Evolutionary conservation across 139 green algal species (phyloP), one percentile per base, ranked within the genome.

Genomic region (Pseudopediastrum boryanum): DNA sequence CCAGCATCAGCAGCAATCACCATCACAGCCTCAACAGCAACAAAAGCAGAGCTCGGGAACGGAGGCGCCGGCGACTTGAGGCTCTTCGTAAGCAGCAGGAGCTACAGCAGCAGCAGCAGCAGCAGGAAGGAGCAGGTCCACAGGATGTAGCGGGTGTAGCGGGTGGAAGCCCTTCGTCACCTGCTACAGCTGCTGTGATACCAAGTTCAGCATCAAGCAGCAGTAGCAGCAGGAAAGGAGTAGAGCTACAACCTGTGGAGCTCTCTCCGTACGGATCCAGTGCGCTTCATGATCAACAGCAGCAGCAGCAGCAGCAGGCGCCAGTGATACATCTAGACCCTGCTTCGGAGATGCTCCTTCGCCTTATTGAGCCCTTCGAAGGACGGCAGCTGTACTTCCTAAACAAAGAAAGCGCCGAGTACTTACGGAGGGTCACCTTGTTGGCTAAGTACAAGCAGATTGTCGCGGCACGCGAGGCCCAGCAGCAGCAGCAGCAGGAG

Each of bases 41-140:
- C n/a, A n/a, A n/a, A n/a, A n/a, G n/a, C n/a, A n/a, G n/a, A n/a
- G n/a, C n/a, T n/a, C n/a, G n/a, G n/a, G n/a, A n/a, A n/a, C n/a
- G n/a, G n/a, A n/a, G n/a, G n/a, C n/a, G n/a, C n/a, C n/a, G n/a
- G n/a, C n/a, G n/a, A n/a, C n/a, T n/a, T n/a, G n/a, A n/a, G n/a
- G n/a, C n/a, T n/a, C n/a, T n/a, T n/a, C n/a, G n/a, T n/a, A n/a
- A 58, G 48, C 48, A 58, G 48, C 48, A 64, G n/a, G n/a, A 64
- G 54, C 54, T 38, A 6, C 54, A 64, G 54, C 54, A 64, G 54
- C 54, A 64, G 54, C 73, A 72, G 58, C 73, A 80, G 73, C 73
- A 71, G 73, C 73, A 64, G 42, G 67, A 39, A 52, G 71, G n/a
- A 23, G 71, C 13, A 33, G 66, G 52, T 52, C 71, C 23, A 78